Evolutionary conservation across 108 stramenopile species (phyloP).

Genomic region (Conticribra weissflogii): DNA sequence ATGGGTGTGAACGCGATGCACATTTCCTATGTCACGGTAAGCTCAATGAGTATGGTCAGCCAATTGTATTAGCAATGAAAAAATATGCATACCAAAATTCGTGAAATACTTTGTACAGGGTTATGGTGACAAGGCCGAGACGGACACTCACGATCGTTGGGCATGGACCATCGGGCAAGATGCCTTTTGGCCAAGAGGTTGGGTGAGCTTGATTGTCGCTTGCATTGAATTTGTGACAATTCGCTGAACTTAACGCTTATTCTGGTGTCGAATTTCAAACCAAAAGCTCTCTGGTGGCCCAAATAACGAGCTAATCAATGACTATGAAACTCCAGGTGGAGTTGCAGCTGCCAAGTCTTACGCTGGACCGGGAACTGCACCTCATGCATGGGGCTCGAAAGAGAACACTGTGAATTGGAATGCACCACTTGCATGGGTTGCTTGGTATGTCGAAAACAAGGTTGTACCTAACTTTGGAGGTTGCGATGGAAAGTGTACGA

Average conservation of each 20-base stretch:
- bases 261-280: too few species aligned
- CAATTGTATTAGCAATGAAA: too few species aligned
- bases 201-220: too few species aligned
- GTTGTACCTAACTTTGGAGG: slow-evolving; percentile 22
- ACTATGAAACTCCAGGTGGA: slow-evolving; percentile 12
- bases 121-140: slow-evolving; percentile 34
- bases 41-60: too few species aligned
- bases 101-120: slow-evolving; percentile 1
- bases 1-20: slow-evolving; percentile 39
- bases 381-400: slow-evolving; percentile 34
- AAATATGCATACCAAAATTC: too few species aligned
- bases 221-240: too few species aligned
- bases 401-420: slow-evolving; percentile 44
- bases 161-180: slow-evolving; percentile 33
- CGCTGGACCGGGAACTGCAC: slow-evolving; percentile 34
- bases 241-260: too few species aligned
- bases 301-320: slow-evolving; percentile 33
- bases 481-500: slow-evolving; percentile 11
- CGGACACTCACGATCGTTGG: slow-evolving; percentile 35
- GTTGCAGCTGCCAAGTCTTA: slow-evolving; percentile 38
- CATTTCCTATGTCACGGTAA: slow-evolving; percentile 27
- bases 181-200: slow-evolving; percentile 35
- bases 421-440: slow-evolving; percentile 31
- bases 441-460: slow-evolving; percentile 40
- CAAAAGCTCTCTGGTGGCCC: slow-evolving; percentile 30